Conservation (phyloP, 306 rosid genomes). For the Urtica urens region DNA sequence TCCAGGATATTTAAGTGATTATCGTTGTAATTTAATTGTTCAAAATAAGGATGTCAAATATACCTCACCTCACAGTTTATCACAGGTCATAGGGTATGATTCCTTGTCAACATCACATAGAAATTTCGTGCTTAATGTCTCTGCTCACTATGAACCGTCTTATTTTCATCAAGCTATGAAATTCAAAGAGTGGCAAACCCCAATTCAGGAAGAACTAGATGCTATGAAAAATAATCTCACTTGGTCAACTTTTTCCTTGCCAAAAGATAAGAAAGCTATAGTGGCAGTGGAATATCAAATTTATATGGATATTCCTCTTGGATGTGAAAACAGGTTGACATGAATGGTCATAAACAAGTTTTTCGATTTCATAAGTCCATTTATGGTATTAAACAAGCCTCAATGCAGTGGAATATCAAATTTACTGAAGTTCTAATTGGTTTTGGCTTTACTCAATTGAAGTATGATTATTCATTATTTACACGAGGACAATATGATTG, state of each 20-base stretch:
- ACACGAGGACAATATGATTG: not conserved
- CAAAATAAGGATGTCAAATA: too few relatives aligned
- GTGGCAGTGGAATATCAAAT: not conserved
- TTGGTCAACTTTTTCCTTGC: not conserved
- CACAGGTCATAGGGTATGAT: not conserved
- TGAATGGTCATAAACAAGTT: not conserved
- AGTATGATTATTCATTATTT: not conserved
- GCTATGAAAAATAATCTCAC: not conserved
- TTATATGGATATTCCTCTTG: not conserved
- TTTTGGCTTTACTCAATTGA: not conserved
- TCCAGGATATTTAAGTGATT: too few relatives aligned
- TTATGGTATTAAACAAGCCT: not conserved
- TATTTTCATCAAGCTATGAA: not conserved
- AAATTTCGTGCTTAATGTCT: not conserved
- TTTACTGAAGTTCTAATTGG: not conserved
- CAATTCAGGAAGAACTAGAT: not conserved
- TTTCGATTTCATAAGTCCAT: not conserved
- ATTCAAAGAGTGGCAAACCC: not conserved
- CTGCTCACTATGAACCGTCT: not conserved
- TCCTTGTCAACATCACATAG: not conserved
- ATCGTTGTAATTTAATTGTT: too few relatives aligned
- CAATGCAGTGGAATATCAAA: not conserved
- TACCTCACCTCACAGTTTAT: not conserved
- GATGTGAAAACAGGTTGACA: not conserved
- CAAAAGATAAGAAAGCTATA: not conserved